Conservation (phyloP, 2,329 filamentous ascomycete species). For the Fusarium chuoi region DNA sequence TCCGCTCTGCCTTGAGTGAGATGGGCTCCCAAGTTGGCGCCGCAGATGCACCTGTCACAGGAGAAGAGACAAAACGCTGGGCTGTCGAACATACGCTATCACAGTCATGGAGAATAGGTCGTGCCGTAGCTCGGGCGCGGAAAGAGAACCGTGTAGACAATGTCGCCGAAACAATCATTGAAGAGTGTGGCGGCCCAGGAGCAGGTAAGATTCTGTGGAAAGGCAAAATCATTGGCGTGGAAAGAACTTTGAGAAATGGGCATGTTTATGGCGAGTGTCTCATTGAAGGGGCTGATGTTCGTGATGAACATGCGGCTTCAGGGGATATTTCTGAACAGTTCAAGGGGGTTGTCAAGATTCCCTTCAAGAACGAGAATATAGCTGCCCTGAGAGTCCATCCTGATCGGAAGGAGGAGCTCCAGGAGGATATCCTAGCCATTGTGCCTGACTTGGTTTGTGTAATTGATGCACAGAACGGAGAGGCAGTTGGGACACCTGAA, state of each 20-base stretch:
- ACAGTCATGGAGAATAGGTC: conserved; percentile 68
- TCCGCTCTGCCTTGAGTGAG: conserved; percentile 62
- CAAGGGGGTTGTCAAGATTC: conserved; percentile 67
- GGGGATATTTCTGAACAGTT: conserved; percentile 41
- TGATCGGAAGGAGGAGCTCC: conserved; percentile 50
- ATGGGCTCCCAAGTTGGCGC: conserved; percentile 65
- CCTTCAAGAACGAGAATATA: conserved; percentile 81
- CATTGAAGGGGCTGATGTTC: conserved; percentile 60
- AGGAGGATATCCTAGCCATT: conserved; percentile 59
- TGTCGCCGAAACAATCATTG: conserved; percentile 68
- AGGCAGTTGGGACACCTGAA: conserved; percentile 66
- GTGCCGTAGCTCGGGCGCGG: conserved; percentile 65
- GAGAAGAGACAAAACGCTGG: conserved; percentile 61
- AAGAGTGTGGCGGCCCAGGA: conserved; percentile 64
- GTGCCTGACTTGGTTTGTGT: conserved; percentile 68
- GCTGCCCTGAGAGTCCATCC: conserved; percentile 58
- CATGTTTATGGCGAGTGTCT: conserved; percentile 69
- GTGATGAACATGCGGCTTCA: conserved; percentile 41
- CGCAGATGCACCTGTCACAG: conserved; percentile 61
- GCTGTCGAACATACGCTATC: conserved; percentile 64
- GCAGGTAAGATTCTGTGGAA: conserved; percentile 68
- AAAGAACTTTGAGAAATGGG: conserved; percentile 65
- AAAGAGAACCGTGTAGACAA: conserved; percentile 60
- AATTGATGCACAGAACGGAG: conserved; percentile 65
- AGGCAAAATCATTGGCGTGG: conserved; percentile 71